Percentiles rank a stretch among this genome's conserved stretches.
phyloP scores from a whole-genome alignment of 2,329 filamentous ascomycete species.

The Aspergillus quadricinctus region DNA sequence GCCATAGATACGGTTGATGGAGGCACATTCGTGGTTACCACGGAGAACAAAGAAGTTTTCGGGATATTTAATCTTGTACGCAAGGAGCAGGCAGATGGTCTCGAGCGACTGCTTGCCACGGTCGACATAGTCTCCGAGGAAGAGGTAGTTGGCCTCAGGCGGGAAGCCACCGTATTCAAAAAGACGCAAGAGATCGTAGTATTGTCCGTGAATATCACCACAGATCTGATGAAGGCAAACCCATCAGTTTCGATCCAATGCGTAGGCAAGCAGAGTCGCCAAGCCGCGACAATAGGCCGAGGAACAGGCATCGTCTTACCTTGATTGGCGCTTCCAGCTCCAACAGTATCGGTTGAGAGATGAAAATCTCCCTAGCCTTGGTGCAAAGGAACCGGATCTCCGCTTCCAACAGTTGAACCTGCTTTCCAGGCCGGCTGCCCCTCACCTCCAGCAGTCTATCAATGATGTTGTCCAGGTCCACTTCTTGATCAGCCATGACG shows the following conservation, averaged over 20 bases:
- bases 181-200: slow-evolving; percentile 93
- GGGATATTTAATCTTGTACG: slow-evolving; percentile 99
- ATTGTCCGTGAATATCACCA: slow-evolving; percentile 98
- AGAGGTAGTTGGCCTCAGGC: slow-evolving; percentile 98
- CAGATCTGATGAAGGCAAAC: slow-evolving; percentile 67
- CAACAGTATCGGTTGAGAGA: slow-evolving; percentile 95
- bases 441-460: slow-evolving; percentile 95
- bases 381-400: slow-evolving; percentile 98
- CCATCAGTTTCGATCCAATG: slow-evolving; percentile 11
- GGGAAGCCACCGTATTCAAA: slow-evolving; percentile 99
- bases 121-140: slow-evolving; percentile 98
- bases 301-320: slow-evolving; percentile 51
- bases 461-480: slow-evolving; percentile 99
- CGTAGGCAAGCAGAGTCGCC: neutral
- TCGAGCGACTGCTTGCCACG: slow-evolving; percentile 98
- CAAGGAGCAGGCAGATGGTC: slow-evolving; percentile 92
- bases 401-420: slow-evolving; percentile 92
- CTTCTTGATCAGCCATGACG: slow-evolving; percentile 75
- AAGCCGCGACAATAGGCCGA: neutral
- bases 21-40: slow-evolving; percentile 98
- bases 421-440: slow-evolving; percentile 95
- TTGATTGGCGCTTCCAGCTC: slow-evolving; percentile 99
- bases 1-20: slow-evolving; percentile 97
- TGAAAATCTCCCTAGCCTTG: slow-evolving; percentile 98
- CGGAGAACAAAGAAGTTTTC: slow-evolving; percentile 99